These are phyloP conservation scores for Brettanomyces bruxellensis DNA, from an alignment of 805 yeast genomes.

Conservation along the genomic window DNA sequence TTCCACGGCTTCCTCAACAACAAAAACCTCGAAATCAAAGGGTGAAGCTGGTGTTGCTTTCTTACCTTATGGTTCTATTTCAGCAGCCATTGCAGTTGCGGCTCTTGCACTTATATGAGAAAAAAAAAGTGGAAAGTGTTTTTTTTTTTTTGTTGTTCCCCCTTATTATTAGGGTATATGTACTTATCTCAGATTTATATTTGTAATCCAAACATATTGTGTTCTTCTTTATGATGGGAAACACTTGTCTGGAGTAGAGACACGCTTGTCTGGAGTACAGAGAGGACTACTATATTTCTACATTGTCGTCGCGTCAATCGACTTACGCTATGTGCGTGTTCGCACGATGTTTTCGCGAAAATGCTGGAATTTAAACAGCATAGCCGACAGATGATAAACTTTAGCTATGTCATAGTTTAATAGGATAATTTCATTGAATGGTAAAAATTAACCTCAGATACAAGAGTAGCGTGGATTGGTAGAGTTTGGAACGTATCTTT, in stretches of 20 bases:
- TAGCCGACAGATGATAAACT: not conserved
- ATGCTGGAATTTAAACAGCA: not conserved
- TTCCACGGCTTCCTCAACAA: slow-evolving; percentile 8
- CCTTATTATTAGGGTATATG: no score
- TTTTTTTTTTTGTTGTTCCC: slow-evolving; percentile 3
- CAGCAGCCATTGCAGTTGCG: slow-evolving; percentile 26
- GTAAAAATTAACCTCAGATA: no score
- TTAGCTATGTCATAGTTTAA: not conserved
- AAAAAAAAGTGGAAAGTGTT: slow-evolving; percentile 7
- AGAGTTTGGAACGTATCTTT: no score
- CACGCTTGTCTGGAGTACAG: no score
- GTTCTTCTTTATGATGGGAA: not conserved
- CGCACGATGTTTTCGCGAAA: not conserved
- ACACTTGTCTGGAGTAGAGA: no score
- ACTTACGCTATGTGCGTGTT: not conserved
- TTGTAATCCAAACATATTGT: slow-evolving; percentile 1
- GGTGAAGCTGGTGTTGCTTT: slow-evolving; percentile 9
- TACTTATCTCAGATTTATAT: no score
- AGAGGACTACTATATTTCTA: no score
- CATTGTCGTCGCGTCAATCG: not conserved
- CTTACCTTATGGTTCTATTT: slow-evolving; percentile 8
- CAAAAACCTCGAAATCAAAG: slow-evolving; percentile 11
- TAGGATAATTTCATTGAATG: no score
- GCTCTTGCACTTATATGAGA: slow-evolving; percentile 30
- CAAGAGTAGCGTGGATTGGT: no score